Conservation (phyloP, 1,284 basidiomycete species). For the Singerocomus rubriflavus region DNA sequence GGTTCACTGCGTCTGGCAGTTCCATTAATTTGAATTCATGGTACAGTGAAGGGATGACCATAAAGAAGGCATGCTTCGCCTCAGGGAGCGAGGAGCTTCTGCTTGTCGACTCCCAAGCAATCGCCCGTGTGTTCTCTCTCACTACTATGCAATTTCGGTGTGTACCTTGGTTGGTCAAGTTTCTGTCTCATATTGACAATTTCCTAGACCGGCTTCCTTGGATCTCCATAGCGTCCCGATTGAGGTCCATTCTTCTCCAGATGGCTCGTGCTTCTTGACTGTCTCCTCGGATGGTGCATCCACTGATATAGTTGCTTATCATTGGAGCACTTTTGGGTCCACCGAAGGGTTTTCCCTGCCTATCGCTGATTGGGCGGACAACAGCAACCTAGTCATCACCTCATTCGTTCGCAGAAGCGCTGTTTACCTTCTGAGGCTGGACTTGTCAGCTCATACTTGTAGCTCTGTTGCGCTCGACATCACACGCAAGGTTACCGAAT, state of each 20-base stretch:
- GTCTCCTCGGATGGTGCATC: conserved; percentile 24
- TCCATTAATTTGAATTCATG: conserved; percentile 41
- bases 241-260: conserved; percentile 44
- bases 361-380: conserved; percentile 28
- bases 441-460: conserved; percentile 30
- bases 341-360: conserved; percentile 41
- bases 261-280: conserved; percentile 50
- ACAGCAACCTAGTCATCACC: conserved; percentile 35
- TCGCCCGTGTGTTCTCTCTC: conserved; percentile 49
- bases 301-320: conserved; percentile 39
- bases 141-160: conserved; percentile 53
- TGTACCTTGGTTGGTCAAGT: not conserved
- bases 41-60: conserved; percentile 37
- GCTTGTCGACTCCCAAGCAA: conserved; percentile 42
- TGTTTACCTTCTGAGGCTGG: conserved; percentile 44
- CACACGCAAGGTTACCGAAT: conserved; percentile 52
- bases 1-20: conserved; percentile 40
- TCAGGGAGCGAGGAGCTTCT: conserved; percentile 49
- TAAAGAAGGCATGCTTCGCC: conserved; percentile 40
- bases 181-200: not conserved
- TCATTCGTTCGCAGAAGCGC: conserved; percentile 42
- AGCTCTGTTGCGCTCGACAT: conserved; percentile 48
- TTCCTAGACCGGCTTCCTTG: conserved; percentile 45
- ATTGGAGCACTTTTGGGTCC: conserved; percentile 56
- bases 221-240: conserved; percentile 36